phyloP scores from a whole-genome alignment of 768 basidiomycete genomes.

The Pleurotus tuoliensis region DNA sequence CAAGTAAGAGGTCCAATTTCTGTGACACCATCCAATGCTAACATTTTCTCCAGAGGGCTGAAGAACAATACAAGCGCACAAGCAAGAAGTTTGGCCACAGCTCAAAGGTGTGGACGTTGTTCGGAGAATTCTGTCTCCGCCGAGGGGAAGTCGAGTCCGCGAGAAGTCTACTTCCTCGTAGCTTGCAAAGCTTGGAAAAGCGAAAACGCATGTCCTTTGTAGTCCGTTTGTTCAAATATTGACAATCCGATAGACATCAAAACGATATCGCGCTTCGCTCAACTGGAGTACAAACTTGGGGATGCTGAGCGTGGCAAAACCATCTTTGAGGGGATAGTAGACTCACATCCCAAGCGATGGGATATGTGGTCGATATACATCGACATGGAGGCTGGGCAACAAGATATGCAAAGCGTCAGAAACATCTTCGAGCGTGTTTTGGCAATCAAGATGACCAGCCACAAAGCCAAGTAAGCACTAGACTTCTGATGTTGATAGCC shows the following conservation, averaged over 20 bases:
- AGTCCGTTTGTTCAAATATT: background rate
- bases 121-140: constrained; percentile 78
- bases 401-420: constrained; percentile 78
- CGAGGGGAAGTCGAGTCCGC: constrained; percentile 74
- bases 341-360: constrained; percentile 92
- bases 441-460: constrained; percentile 82
- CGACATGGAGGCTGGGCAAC: constrained; percentile 87
- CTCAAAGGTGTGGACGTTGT: constrained; percentile 91
- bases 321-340: constrained; percentile 93
- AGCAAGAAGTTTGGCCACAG: constrained; percentile 94
- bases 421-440: constrained; percentile 86
- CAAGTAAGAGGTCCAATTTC: constrained; percentile 48
- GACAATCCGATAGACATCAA: constrained; percentile 68
- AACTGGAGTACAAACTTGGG: constrained; percentile 91
- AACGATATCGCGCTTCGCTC: constrained; percentile 92
- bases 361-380: constrained; percentile 96
- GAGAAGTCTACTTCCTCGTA: constrained; percentile 80
- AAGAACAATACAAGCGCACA: constrained; percentile 84
- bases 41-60: constrained; percentile 63
- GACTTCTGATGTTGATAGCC: background rate
- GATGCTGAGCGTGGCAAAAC: constrained; percentile 95
- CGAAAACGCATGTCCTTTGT: constrained; percentile 71
- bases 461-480: constrained; percentile 84
- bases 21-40: background rate
- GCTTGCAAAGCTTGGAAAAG: constrained; percentile 88